Evolutionary conservation across 2,329 filamentous ascomycete species (phyloP), one percentile per base, ranked within the genome.

Genomic region (Epichloe gansuensis): DNA sequence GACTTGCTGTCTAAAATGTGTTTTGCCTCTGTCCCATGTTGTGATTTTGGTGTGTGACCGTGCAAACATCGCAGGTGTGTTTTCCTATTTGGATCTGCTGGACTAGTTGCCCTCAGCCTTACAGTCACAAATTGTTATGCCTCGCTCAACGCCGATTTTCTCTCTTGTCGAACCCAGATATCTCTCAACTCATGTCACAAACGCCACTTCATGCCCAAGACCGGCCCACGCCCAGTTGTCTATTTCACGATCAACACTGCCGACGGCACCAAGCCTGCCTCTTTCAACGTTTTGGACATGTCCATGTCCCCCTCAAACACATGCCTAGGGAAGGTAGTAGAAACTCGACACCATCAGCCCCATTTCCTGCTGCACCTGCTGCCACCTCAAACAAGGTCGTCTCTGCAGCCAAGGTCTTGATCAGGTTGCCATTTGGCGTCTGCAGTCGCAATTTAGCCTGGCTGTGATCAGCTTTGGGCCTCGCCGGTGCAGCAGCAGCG

Each of bases 361-460:
- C 48, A 80, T 82, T 65, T 96, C 88, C 48, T 78, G 69, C 64
- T 82, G 74, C 25, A 98, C 66, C 54, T 83, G 78, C 60, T 91
- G 82, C 90, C 49, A 98, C 83, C 71, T 98, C 91, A 61, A 95
- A 95, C 11, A 98, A 72, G 0, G 93, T 97, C 3, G 90, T 94
- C 54, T 94, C 88, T 5, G 88, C 90, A 0, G 89, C 84, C 58
- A 95, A 83, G 0, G 86, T 91, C 77, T 95, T 97, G 71, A 85
- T 83, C 51, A 96, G 73, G 56, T 86, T 91, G 13, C 89, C 88
- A 5, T 58, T 58, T 17, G 72, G 74, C 0, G 86, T 91, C 69
- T 95, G 90, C 42, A 98, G 72, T 55, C 91, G 78, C 56, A 98
- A 71, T 31, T 93, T 80, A 12, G 90, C 83, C 66, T 95, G 89